Percentiles rank a stretch among this genome's conserved stretches.
These are phyloP conservation scores for Lactarius sanguifluus DNA, from an alignment of 768 basidiomycete species.

Conservation along the genomic window DNA sequence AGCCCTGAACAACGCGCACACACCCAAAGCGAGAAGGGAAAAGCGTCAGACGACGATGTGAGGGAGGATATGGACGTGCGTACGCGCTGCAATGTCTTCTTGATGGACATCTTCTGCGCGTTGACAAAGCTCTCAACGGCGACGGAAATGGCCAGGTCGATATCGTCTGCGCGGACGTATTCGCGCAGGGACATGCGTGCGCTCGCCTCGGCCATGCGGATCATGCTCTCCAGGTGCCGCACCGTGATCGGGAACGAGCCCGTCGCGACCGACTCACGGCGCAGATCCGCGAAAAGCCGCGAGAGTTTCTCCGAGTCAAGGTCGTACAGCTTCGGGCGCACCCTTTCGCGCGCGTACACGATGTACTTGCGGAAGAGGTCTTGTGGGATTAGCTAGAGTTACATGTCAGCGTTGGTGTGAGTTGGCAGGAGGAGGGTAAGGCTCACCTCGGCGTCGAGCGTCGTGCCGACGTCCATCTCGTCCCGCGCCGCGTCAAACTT, in stretches of 20 bases:
- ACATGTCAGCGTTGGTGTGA: constrained; percentile 5
- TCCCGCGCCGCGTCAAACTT: constrained; percentile 84
- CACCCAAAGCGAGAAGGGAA: neutral
- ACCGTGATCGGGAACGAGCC: constrained; percentile 99
- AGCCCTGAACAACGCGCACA: constrained; percentile 67
- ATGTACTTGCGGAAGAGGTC: constrained; percentile 96
- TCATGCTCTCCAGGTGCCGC: constrained; percentile 97
- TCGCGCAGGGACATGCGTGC: constrained; percentile 98
- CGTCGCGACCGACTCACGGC: constrained; percentile 93
- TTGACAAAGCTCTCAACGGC: constrained; percentile 93
- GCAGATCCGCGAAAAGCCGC: constrained; percentile 90
- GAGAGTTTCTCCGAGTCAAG: constrained; percentile 95
- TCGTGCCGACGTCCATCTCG: constrained; percentile 91
- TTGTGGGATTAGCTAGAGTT: constrained; percentile 86
- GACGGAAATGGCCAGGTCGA: constrained; percentile 95
- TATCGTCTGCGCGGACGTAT: constrained; percentile 93
- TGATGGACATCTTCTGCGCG: constrained; percentile 97
- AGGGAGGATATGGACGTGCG: constrained; percentile 34
- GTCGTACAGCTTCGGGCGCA: constrained; percentile 90
- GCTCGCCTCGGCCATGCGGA: constrained; percentile 97
- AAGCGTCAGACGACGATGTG: neutral
- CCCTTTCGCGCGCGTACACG: constrained; percentile 95
- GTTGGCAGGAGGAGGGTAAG: too few relatives aligned
- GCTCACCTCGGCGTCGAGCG: constrained; percentile 85
- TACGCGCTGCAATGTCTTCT: constrained; percentile 95